These are phyloP conservation scores for Rhynchospora breviuscula DNA, from an alignment of 176 grass and related monocot species.

Conservation along the genomic window DNA sequence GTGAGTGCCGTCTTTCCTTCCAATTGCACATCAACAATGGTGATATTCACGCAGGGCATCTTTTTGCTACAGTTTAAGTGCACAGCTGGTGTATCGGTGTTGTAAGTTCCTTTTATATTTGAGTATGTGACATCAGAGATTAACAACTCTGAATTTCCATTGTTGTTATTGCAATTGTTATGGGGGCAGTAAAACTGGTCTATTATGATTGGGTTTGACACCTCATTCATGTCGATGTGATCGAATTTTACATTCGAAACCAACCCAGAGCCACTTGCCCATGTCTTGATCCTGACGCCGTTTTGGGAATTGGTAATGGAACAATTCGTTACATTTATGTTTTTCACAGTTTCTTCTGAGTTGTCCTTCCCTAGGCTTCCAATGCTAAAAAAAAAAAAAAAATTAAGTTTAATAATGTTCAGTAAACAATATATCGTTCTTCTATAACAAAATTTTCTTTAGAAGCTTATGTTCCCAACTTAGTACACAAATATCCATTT, in stretches of 20 bases:
- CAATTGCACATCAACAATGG: constrained; percentile 26
- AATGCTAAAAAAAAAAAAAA: constrained; percentile 19
- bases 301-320: constrained; percentile 21
- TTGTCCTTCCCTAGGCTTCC: constrained; percentile 29
- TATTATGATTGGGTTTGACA: constrained; percentile 36
- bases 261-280: constrained; percentile 29
- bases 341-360: constrained; percentile 17
- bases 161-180: not conserved
- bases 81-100: constrained; percentile 10
- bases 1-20: not conserved
- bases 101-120: constrained; percentile 31
- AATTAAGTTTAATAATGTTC: not conserved
- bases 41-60: constrained; percentile 31
- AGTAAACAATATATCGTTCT: not conserved
- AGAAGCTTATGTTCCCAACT: not conserved
- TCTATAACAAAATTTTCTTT: not conserved
- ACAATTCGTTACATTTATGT: constrained; percentile 28
- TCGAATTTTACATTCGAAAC: constrained; percentile 24
- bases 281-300: constrained; percentile 40
- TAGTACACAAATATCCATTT: too few relatives aligned
- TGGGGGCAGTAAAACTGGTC: constrained; percentile 37
- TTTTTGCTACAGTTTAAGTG: constrained; percentile 30
- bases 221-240: constrained; percentile 28
- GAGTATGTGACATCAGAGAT: constrained; percentile 25
- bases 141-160: constrained; percentile 18